Percentiles rank a stretch among this genome's conserved stretches.
Evolutionary conservation across 1,284 basidiomycete species (phyloP).

Genomic region (Microbotryum silenes-acaulis): DNA sequence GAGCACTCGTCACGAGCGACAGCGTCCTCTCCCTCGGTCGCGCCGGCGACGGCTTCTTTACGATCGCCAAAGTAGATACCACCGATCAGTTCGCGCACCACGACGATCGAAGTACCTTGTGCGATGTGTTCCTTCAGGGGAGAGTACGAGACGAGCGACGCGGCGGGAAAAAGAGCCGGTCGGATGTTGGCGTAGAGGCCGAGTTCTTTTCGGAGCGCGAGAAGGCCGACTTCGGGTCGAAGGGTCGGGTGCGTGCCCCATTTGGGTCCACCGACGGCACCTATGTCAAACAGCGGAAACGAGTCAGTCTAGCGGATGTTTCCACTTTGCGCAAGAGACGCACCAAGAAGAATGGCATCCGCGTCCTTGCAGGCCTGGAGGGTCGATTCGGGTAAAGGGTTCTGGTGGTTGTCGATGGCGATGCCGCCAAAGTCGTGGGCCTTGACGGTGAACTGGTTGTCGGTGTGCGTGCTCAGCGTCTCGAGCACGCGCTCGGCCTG

Average conservation of each 20-base stretch:
- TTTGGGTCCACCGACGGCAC: conserved; percentile 94
- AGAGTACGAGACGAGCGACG: conserved; percentile 79
- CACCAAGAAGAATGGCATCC: conserved; percentile 87
- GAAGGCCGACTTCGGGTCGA: conserved; percentile 89
- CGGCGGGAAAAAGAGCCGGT: conserved; percentile 88
- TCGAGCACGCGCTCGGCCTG: conserved; percentile 83
- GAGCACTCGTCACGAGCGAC: conserved; percentile 66
- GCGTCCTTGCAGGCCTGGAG: conserved; percentile 78
- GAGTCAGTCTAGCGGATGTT: background rate
- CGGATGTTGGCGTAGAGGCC: conserved; percentile 98
- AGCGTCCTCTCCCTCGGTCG: conserved; percentile 45
- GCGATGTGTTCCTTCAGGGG: conserved; percentile 85
- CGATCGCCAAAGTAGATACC: conserved; percentile 82
- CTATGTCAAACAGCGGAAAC: conserved; percentile 43
- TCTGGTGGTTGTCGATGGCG: conserved; percentile 80
- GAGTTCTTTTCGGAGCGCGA: conserved; percentile 83
- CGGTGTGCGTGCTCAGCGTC: conserved; percentile 56
- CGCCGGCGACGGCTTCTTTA: conserved; percentile 58
- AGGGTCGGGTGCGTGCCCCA: conserved; percentile 89
- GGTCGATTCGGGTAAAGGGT: conserved; percentile 77
- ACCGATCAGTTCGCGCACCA: conserved; percentile 75
- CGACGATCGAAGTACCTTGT: conserved; percentile 75
- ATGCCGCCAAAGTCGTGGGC: conserved; percentile 80
- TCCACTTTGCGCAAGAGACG: conserved; percentile 25
- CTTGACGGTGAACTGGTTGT: conserved; percentile 61